A percentile compares a stretch with the other conserved stretches of the same genome.
Conservation (phyloP, 1,284 basidiomycete species). For the Cutaneotrichosporon cyanovorans region DNA sequence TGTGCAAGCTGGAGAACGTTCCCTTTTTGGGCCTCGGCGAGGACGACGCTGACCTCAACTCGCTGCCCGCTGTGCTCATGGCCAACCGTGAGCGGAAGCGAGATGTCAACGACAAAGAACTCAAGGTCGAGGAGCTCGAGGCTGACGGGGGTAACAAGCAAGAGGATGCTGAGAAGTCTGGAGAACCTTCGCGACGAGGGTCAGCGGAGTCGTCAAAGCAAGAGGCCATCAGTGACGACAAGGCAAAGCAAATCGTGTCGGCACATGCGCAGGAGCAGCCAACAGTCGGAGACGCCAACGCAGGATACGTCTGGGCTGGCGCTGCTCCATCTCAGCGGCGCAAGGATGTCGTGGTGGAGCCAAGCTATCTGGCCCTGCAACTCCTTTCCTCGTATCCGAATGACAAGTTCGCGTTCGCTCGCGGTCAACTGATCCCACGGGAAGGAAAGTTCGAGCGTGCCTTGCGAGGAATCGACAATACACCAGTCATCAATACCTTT, state of each 20-base stretch:
- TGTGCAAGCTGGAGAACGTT: conserved; percentile 87
- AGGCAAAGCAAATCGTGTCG: conserved; percentile 6
- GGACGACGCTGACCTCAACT: conserved; percentile 63
- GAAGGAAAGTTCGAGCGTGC: conserved; percentile 55
- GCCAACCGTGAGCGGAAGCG: conserved; percentile 55
- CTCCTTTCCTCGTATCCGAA: conserved; percentile 68
- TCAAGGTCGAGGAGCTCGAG: background rate
- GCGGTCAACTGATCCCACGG: conserved; percentile 47
- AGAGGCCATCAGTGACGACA: background rate
- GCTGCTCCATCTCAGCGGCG: conserved; percentile 77
- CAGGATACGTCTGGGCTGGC: conserved; percentile 68
- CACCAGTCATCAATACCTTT: conserved; percentile 94
- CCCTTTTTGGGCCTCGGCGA: conserved; percentile 75
- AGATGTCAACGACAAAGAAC: conserved; percentile 5
- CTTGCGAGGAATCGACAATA: conserved; percentile 68
- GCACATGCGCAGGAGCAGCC: conserved; percentile 4
- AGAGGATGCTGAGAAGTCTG: background rate
- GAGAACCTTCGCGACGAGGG: background rate
- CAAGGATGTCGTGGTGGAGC: conserved; percentile 76
- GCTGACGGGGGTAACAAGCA: background rate
- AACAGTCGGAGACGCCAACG: background rate
- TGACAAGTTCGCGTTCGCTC: conserved; percentile 39
- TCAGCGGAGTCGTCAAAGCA: background rate
- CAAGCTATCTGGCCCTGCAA: conserved; percentile 79
- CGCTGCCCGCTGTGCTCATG: conserved; percentile 63